Conservation (phyloP, 2,329 filamentous ascomycete genomes). For the Teratosphaeria viscida region DNA sequence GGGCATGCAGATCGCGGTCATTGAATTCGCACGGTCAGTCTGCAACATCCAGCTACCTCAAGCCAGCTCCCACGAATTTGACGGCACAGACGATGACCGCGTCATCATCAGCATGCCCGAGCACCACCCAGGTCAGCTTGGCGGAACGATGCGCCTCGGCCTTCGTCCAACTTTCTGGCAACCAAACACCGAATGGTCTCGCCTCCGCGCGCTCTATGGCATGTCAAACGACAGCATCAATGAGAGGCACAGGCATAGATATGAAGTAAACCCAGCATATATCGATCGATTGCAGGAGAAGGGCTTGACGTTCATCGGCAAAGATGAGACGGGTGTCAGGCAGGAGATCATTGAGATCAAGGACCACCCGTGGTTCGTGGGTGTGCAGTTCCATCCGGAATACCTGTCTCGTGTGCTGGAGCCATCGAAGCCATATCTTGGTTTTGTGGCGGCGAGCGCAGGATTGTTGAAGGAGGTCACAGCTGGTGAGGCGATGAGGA, state of each 20-base stretch:
- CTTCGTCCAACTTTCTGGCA: conserved; percentile 67
- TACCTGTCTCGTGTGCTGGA: conserved; percentile 66
- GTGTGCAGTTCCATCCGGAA: conserved; percentile 83
- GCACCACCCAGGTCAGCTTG: conserved; percentile 62
- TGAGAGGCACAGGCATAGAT: conserved; percentile 80
- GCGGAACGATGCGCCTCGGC: conserved; percentile 80
- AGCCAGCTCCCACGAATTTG: conserved; percentile 48
- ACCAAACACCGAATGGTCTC: conserved; percentile 63
- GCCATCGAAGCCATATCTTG: conserved; percentile 67
- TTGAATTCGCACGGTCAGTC: conserved; percentile 74
- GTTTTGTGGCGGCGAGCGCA: conserved; percentile 70
- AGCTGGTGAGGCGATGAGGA: neutral
- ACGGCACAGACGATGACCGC: conserved; percentile 51
- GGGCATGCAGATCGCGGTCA: conserved; percentile 85
- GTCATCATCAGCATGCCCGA: conserved; percentile 92
- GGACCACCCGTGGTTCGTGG: conserved; percentile 76
- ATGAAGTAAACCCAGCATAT: conserved; percentile 78
- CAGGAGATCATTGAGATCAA: conserved; percentile 78
- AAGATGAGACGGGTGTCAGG: conserved; percentile 65
- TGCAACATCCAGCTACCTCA: conserved; percentile 47
- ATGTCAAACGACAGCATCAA: conserved; percentile 31
- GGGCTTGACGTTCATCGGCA: conserved; percentile 67
- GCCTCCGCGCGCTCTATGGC: conserved; percentile 65
- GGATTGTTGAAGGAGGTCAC: conserved; percentile 49
- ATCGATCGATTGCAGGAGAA: conserved; percentile 57